These are phyloP conservation scores for Myrica gale DNA, from an alignment of 306 rosid species.

Conservation along the genomic window DNA sequence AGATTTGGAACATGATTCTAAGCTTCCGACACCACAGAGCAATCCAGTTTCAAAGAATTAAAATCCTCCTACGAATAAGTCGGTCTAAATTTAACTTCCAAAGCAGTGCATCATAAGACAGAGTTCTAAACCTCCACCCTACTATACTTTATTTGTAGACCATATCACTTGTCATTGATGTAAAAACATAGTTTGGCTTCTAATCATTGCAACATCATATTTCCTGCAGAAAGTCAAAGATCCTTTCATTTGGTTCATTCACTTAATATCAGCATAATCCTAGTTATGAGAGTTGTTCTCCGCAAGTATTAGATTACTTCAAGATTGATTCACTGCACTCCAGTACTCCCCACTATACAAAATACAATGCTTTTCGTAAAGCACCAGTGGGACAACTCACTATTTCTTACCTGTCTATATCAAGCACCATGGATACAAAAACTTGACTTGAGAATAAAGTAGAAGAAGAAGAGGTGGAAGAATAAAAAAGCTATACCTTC, in stretches of 20 bases:
- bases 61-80: not conserved
- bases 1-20: slow-evolving; percentile 26
- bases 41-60: slow-evolving; percentile 10
- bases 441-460: not conserved
- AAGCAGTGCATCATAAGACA: not conserved
- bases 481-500: not conserved
- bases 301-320: not conserved
- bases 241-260: not conserved
- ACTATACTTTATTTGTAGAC: not conserved
- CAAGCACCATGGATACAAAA: not conserved
- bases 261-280: not conserved
- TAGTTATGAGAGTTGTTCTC: not conserved
- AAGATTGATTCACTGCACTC: not conserved
- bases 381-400: not conserved
- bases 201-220: not conserved
- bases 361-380: not conserved
- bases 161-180: not conserved
- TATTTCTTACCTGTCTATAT: not conserved
- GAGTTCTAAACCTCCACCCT: not conserved
- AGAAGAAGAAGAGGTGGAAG: not conserved
- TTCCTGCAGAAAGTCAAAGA: not conserved
- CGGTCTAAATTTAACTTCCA: not conserved
- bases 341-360: not conserved
- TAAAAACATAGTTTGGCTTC: not conserved
- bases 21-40: slow-evolving; percentile 14